Base-by-base conservation (phyloP, 2,329 filamentous ascomycete species). In the Colletotrichum sp. region DNA sequence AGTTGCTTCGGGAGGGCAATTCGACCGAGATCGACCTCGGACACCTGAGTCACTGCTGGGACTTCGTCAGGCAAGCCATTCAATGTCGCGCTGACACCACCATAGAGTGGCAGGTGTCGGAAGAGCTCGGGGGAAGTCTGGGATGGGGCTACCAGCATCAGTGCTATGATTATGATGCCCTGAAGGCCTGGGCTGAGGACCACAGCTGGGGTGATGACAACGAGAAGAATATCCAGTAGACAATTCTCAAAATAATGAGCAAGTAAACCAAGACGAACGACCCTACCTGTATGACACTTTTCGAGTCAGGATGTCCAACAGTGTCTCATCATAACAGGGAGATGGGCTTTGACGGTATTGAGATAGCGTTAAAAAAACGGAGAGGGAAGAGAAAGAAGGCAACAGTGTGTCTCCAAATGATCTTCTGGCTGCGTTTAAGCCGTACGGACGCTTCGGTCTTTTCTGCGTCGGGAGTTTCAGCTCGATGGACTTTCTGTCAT, bases 241-340 rank as follows among this genome's bases (percentile, higher is more conserved):
- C 10, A 2, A 2, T 24, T 28, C 21, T 58, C 12, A 1, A 4
- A 2, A 24, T 26, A 18, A 6, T n/a, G 18, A 43, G 3, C 8
- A 43, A 43, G 18, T n/a, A 5, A 2, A 10, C 1, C 18, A 43
- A 43, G 8, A 43, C 16, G 38, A 43, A 43, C 18, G 38, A n/a
- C 8, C 38, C 9, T 43, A 43, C 38, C 0, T 0, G 5, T 2
- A n/a, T 43, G 18, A 4, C 6, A n/a, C 18, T 6, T n/a, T 0
- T 43, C 5, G 3, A 43, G 6, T 2, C 16, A 43, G 38, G 2
- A 8, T 43, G 38, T 38, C 8, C 2, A 2, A 4, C 16, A 18
- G 16, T 5, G 16, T 38, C 5, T 8, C 8, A 32, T 32, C 30
- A 10, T 15, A 34, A 34, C 13, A 34, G 34, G 13, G 15, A 34